phyloP scores from a whole-genome alignment of 768 basidiomycete genomes.

The Tricholoma terreum region DNA sequence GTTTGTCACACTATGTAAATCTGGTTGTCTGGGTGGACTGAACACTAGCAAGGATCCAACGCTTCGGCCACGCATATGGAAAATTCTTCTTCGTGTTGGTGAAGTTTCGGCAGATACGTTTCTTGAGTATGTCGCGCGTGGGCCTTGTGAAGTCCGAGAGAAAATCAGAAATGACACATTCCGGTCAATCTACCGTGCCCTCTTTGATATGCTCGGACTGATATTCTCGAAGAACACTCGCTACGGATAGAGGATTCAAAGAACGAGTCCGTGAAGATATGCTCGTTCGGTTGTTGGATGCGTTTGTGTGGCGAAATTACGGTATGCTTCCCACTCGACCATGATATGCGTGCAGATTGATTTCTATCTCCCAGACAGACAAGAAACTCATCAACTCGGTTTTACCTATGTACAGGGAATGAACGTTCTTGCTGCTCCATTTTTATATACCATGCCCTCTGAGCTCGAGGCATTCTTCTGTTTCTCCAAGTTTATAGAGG shows the following conservation, averaged over 20 bases:
- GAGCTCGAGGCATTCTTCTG: constrained; percentile 98
- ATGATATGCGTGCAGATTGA: background rate
- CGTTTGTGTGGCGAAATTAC: constrained; percentile 95
- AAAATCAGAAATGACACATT: constrained; percentile 98
- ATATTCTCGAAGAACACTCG: constrained; percentile 63
- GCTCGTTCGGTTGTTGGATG: constrained; percentile 94
- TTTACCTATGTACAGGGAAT: constrained; percentile 99
- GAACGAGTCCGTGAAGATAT: constrained; percentile 95
- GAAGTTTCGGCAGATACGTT: constrained; percentile 75
- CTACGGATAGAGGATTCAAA: constrained; percentile 97
- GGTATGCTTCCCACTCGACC: constrained; percentile 41
- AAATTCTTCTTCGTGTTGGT: constrained; percentile 82
- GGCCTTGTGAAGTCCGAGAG: constrained; percentile 83
- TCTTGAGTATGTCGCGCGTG: constrained; percentile 73
- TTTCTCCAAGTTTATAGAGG: constrained; percentile 95
- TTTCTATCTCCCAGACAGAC: constrained; percentile 49
- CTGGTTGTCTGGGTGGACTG: background rate
- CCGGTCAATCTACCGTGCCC: constrained; percentile 45
- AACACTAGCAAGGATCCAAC: constrained; percentile 53
- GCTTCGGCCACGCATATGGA: constrained; percentile 93
- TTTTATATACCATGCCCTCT: constrained; percentile 95
- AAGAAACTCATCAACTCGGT: constrained; percentile 73
- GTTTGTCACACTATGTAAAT: constrained; percentile 42
- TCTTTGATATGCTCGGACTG: background rate
- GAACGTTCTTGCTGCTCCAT: constrained; percentile 98